phyloP scores from a whole-genome alignment of 176 grass and related monocot species.

The Luzula sylvatica region DNA sequence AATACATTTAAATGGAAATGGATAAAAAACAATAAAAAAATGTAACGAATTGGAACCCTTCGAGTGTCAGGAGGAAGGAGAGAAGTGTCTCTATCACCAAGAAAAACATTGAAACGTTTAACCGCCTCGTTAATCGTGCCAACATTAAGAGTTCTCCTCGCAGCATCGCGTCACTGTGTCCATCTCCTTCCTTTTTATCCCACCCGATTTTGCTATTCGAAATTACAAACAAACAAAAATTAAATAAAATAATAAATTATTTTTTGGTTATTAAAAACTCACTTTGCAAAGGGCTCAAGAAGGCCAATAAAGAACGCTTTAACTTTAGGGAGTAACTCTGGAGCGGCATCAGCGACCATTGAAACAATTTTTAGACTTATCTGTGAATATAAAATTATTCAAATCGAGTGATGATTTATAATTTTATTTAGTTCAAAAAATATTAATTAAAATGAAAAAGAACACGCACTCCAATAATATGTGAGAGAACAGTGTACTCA shows the following conservation, averaged over 20 bases:
- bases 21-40: no score
- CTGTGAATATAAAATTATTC: conserved; percentile 27
- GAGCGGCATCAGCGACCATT: conserved; percentile 60
- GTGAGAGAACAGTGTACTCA: conserved; percentile 68
- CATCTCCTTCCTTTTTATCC: conserved; percentile 60
- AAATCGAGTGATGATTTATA: background rate
- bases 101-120: conserved; percentile 48
- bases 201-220: conserved; percentile 65
- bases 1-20: background rate
- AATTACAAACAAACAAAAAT: background rate
- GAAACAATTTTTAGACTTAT: conserved; percentile 46
- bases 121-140: conserved; percentile 58
- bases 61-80: conserved; percentile 75
- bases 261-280: no score
- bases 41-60: no score
- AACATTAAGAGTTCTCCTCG: conserved; percentile 56
- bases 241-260: no score
- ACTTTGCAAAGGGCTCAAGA: conserved; percentile 59
- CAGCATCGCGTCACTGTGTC: conserved; percentile 66
- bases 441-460: conserved; percentile 17
- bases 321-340: conserved; percentile 44
- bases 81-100: conserved; percentile 59
- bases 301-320: conserved; percentile 76
- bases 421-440: background rate
- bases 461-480: conserved; percentile 34